phyloP scores from a whole-genome alignment of 108 stramenopile species.

The Discostella stelligeroides region DNA sequence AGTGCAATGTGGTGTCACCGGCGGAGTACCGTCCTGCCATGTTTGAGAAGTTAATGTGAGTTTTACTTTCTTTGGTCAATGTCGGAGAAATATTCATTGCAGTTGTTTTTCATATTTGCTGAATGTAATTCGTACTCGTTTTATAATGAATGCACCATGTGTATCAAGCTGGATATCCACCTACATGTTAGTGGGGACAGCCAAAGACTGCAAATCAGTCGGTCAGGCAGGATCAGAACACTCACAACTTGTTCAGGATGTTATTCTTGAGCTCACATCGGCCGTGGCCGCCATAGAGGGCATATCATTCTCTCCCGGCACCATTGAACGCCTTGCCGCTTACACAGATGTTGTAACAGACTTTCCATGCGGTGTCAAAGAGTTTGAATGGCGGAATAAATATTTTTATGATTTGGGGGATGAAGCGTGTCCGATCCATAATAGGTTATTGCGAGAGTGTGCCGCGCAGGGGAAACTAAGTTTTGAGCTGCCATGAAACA shows the following conservation, averaged over 20 bases:
- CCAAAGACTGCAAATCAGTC: conserved; percentile 75
- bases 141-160: not conserved
- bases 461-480: conserved; percentile 61
- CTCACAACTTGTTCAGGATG: conserved; percentile 59
- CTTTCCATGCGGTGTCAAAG: conserved; percentile 94
- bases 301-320: conserved; percentile 59
- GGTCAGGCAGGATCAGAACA: conserved; percentile 75
- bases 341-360: conserved; percentile 91
- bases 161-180: conserved; percentile 80
- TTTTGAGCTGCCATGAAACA: conserved; percentile 58
- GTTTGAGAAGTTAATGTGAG: conserved; percentile 93
- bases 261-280: conserved; percentile 67
- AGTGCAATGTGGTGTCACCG: conserved; percentile 75
- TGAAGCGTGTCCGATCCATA: conserved; percentile 72
- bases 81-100: no score
- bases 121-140: not conserved
- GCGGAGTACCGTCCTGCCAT: conserved; percentile 72
- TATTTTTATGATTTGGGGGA: conserved; percentile 78
- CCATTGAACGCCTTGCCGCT: conserved; percentile 74
- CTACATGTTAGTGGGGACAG: conserved; percentile 90
- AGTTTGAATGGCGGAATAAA: conserved; percentile 93
- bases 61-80: no score
- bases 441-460: conserved; percentile 64
- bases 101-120: not conserved
- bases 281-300: conserved; percentile 67